Conservation (phyloP, 1,284 basidiomycete genomes). For the Naganishia cerealis region DNA sequence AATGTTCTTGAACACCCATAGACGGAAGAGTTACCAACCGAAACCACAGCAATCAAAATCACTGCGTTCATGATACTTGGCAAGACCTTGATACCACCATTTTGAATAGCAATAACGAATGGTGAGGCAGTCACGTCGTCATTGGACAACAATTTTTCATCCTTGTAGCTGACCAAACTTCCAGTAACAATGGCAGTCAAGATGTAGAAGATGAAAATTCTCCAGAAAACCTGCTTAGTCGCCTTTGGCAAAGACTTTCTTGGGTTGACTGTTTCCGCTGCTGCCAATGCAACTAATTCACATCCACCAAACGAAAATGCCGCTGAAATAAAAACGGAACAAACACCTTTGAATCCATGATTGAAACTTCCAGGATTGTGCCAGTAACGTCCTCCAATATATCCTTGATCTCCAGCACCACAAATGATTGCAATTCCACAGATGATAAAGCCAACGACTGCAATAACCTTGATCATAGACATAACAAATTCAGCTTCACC, state of each 20-base stretch:
- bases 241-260: constrained; percentile 57
- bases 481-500: constrained; percentile 54
- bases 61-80: constrained; percentile 57
- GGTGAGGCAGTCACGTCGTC: too few relatives aligned
- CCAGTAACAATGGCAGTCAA: too few relatives aligned
- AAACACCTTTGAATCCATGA: constrained; percentile 57
- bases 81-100: constrained; percentile 54
- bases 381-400: too few relatives aligned
- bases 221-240: constrained; percentile 52
- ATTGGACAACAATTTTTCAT: too few relatives aligned
- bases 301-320: constrained; percentile 81
- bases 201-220: constrained; percentile 50
- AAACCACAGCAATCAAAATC: constrained; percentile 54
- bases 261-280: constrained; percentile 64
- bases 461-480: constrained; percentile 49
- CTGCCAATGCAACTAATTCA: constrained; percentile 82
- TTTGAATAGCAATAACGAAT: constrained; percentile 57
- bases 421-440: constrained; percentile 45
- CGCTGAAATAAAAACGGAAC: constrained; percentile 56
- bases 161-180: too few relatives aligned
- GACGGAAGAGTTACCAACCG: constrained; percentile 51
- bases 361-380: constrained; percentile 52
- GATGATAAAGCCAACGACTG: constrained; percentile 53
- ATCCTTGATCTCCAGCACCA: too few relatives aligned
- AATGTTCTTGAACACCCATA: constrained; percentile 52